Conservation (phyloP, 495 filamentous ascomycete species). For the Penicillium dipodomyicola region DNA sequence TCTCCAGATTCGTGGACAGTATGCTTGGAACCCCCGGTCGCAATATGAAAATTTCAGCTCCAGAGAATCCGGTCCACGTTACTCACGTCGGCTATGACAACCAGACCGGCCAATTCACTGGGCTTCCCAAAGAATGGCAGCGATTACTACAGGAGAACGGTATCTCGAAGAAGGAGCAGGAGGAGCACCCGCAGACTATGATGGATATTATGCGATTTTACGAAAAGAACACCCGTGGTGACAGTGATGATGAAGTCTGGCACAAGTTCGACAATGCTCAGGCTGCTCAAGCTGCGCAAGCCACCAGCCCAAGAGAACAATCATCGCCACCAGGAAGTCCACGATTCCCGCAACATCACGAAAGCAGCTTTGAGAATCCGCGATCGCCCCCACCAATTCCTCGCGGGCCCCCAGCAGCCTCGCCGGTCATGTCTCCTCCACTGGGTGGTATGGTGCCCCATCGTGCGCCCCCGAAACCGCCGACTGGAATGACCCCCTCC, state of each 20-base stretch:
- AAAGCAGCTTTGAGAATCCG: constrained; percentile 96
- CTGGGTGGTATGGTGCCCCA: constrained; percentile 41
- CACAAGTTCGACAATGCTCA: constrained; percentile 90
- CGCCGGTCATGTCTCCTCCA: constrained; percentile 32
- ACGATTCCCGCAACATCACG: constrained; percentile 85
- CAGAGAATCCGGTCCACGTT: constrained; percentile 95
- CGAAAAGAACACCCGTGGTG: constrained; percentile 82
- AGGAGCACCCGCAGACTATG: constrained; percentile 91
- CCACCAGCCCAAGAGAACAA: constrained; percentile 19
- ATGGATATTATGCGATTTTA: constrained; percentile 95
- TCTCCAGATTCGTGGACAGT: constrained; percentile 92
- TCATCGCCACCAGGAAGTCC: constrained; percentile 78
- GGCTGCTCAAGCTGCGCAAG: constrained; percentile 47
- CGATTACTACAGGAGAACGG: constrained; percentile 90
- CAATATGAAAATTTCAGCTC: constrained; percentile 82
- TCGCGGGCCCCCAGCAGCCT: constrained; percentile 40
- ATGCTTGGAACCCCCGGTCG: constrained; percentile 86
- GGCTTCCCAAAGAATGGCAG: constrained; percentile 97
- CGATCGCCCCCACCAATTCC: constrained; percentile 90
- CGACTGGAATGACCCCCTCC: constrained; percentile 36
- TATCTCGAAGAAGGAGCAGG: constrained; percentile 92
- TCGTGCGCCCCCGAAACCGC: constrained; percentile 46
- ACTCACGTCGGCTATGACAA: constrained; percentile 98
- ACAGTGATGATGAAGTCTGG: constrained; percentile 80
- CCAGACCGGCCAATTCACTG: constrained; percentile 94